Evolutionary conservation across 495 filamentous ascomycete genomes (phyloP), one percentile per base, ranked within the genome.

Genomic region (Hapsidospora chrysogenum): DNA sequence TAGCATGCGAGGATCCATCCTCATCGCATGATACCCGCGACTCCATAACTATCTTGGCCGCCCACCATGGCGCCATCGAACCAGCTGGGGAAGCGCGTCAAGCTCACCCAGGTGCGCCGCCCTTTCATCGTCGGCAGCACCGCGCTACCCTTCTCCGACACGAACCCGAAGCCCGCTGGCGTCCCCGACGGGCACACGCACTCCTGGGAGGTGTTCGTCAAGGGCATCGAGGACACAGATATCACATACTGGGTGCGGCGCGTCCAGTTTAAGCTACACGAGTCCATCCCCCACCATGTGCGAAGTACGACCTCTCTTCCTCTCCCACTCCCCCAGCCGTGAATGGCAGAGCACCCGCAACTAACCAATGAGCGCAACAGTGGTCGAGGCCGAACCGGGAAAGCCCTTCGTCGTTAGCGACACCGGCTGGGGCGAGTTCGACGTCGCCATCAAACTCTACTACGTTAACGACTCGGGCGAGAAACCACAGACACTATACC

Each of bases 401-500:
- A 74, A 74, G 18, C 78, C 87, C 18, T 96, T 93, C 53, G 70
- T 80, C 51, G 79, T 96, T 29, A 66, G 66, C 34, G 89, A 95
- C 56, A 93, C 86, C 0, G 89, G 89, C 25, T 97, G 87, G 84
- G 89, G 89, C 45, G 89, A 94, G 61, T 97, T 97, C 61, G 80
- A 89, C 48, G 86, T 96, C 42, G 77, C 83, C 39, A 79, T 97
- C 50, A 83, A 92, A 48, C 59, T 97, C 0, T 86, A 85, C 60
- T 96, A 94, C 54, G 71, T 81, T 15, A 72, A 78, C 15, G 80
- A 92, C 45, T 78, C 74, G 22, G 67, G 64, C 47, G 89, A 95
- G 60, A 95, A 95, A 56, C 78, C 87, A 9, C 79, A 89, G 57
- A 89, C 82, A 0, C 61, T 92, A 0, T 89, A 83, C 59, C 89